Evolutionary conservation across 345 rosid genomes (phyloP).

Genomic region (Streptanthus diversifolius): DNA sequence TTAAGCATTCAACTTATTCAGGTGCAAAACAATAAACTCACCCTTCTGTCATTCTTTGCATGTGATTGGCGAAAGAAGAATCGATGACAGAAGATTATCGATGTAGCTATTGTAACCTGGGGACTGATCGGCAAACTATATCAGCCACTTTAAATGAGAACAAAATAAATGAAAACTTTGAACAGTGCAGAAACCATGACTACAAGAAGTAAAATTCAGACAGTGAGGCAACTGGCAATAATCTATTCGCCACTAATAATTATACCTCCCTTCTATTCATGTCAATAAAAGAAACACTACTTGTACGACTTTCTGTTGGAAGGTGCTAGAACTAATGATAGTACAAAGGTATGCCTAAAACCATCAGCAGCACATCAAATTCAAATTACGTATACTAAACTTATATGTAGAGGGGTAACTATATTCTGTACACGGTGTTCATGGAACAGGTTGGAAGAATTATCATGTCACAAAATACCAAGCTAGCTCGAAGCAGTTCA

Average conservation of each 20-base stretch:
- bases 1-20: slow-evolving; percentile 3
- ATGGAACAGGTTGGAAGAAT: neutral
- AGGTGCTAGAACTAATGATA: neutral
- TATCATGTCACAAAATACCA: slow-evolving; percentile 8
- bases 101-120: slow-evolving; percentile 97
- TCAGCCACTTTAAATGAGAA: slow-evolving; percentile 11
- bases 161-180: slow-evolving; percentile 6
- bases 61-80: slow-evolving; percentile 97
- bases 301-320: neutral
- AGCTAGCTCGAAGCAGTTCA: neutral
- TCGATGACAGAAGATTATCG: slow-evolving; percentile 94
- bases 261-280: neutral
- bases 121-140: slow-evolving; percentile 57
- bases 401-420: neutral
- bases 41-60: slow-evolving; percentile 94
- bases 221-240: neutral
- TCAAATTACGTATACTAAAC: neutral
- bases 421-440: neutral
- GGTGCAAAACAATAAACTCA: slow-evolving; percentile 44
- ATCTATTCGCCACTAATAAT: slow-evolving; percentile 1
- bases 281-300: neutral
- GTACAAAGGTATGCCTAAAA: neutral
- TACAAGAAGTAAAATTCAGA: neutral
- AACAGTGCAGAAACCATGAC: slow-evolving; percentile 15
- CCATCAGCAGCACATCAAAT: neutral